Percentiles rank a stretch among this genome's conserved stretches.
phyloP scores from a whole-genome alignment of 305 asterid genomes.

The Ilex paraguariensis region DNA sequence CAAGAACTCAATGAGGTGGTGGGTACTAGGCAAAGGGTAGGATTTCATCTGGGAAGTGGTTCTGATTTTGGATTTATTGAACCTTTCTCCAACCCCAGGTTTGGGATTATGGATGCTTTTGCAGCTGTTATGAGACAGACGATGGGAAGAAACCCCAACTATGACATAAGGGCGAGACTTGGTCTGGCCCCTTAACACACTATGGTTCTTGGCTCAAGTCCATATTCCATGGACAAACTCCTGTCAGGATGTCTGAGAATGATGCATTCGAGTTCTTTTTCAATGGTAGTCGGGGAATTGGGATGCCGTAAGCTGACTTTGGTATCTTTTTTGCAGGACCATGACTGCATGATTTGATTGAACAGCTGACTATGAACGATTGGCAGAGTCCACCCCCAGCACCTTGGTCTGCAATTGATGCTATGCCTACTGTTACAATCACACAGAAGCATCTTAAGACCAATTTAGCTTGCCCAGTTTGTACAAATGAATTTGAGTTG shows the following conservation, averaged over 20 bases:
- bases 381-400: constrained; percentile 57
- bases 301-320: constrained; percentile 51
- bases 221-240: constrained; percentile 65
- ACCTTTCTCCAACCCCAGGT: constrained; percentile 57
- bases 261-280: constrained; percentile 62
- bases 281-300: constrained; percentile 41
- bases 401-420: constrained; percentile 49
- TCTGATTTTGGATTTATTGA: constrained; percentile 40
- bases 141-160: constrained; percentile 62
- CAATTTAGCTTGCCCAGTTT: constrained; percentile 59
- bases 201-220: constrained; percentile 34
- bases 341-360: constrained; percentile 70
- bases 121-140: constrained; percentile 69
- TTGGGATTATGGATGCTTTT: constrained; percentile 72
- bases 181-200: constrained; percentile 40
- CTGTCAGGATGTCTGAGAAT: constrained; percentile 28
- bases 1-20: constrained; percentile 72
- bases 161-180: constrained; percentile 58
- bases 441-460: constrained; percentile 33
- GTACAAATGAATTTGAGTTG: constrained; percentile 45
- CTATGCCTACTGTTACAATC: constrained; percentile 49
- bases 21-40: constrained; percentile 16
- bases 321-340: constrained; percentile 64
- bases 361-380: constrained; percentile 50
- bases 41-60: constrained; percentile 25